phyloP scores from a whole-genome alignment of 495 filamentous ascomycete genomes.

The Hypoxylon subgilvum region DNA sequence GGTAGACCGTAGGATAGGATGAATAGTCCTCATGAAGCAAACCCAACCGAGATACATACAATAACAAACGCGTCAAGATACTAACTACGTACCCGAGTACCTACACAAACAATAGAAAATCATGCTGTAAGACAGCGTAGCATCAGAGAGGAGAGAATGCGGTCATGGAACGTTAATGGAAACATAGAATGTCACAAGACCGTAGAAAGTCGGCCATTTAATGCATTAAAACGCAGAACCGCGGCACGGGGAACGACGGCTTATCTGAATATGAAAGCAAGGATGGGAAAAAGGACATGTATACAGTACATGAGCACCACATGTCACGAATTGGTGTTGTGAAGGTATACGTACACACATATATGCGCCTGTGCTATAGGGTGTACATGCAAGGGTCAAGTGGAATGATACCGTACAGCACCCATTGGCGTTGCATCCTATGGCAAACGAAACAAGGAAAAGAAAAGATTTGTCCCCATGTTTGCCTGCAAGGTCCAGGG shows the following conservation, averaged over 20 bases:
- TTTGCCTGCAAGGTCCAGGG: constrained; percentile 39
- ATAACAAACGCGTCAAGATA: constrained; percentile 6
- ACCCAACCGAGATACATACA: constrained; percentile 1
- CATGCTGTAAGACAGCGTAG: constrained; percentile 12
- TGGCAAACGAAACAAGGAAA: constrained; percentile 36
- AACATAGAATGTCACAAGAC: constrained; percentile 40
- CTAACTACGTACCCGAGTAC: constrained; percentile 13
- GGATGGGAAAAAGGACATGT: constrained; percentile 5
- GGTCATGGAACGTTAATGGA: constrained; percentile 36
- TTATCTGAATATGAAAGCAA: constrained; percentile 29
- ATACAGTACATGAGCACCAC: constrained; percentile 11
- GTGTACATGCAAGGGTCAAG: constrained; percentile 30
- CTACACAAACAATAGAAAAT: constrained; percentile 10
- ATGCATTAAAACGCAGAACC: constrained; percentile 38
- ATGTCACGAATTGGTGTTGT: constrained; percentile 21
- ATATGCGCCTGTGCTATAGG: not conserved
- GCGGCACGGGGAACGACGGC: constrained; percentile 33
- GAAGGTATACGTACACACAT: not conserved
- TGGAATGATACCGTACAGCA: constrained; percentile 33
- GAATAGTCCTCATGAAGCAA: constrained; percentile 7
- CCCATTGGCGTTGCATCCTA: constrained; percentile 31
- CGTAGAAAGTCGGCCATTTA: constrained; percentile 40
- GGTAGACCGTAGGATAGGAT: too few relatives aligned
- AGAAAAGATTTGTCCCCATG: constrained; percentile 32
- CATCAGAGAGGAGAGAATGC: constrained; percentile 8